Percentiles rank a stretch among this genome's conserved stretches.
These are phyloP conservation scores for Fusarium sp. DNA, from an alignment of 2,329 filamentous ascomycete genomes.

Conservation along the genomic window DNA sequence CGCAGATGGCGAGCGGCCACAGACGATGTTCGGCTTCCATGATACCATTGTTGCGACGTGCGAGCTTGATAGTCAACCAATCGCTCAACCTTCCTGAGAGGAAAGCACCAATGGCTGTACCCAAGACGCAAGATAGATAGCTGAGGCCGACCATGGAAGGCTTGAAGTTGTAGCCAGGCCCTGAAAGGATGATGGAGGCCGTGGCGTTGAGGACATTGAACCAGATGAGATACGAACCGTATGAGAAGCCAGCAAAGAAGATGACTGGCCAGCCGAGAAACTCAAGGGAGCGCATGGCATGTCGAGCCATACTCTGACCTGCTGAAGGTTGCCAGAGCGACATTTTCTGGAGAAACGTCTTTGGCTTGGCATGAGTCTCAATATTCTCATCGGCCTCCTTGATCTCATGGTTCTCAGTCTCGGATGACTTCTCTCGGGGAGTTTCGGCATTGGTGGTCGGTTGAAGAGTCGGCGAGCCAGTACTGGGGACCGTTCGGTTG, in stretches of 20 bases:
- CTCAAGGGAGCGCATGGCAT: conserved; percentile 52
- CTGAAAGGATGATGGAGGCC: conserved; percentile 54
- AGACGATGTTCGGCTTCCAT: conserved; percentile 56
- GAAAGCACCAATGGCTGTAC: conserved; percentile 46
- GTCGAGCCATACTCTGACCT: conserved; percentile 49
- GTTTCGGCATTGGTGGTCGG: not conserved
- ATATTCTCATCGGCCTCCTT: conserved; percentile 11
- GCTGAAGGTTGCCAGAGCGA: conserved; percentile 53
- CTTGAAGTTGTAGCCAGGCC: conserved; percentile 53
- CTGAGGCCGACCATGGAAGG: conserved; percentile 54
- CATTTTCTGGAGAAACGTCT: conserved; percentile 57
- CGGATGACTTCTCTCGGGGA: not conserved
- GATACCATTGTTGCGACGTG: conserved; percentile 55
- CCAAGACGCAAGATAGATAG: conserved; percentile 53
- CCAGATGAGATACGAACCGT: conserved; percentile 56
- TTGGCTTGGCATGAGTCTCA: conserved; percentile 31
- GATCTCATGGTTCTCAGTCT: conserved; percentile 10
- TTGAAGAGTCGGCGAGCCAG: not conserved
- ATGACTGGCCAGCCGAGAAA: conserved; percentile 56
- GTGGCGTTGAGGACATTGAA: conserved; percentile 59
- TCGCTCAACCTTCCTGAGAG: conserved; percentile 52
- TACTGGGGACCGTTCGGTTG: conserved; percentile 44
- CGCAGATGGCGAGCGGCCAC: conserved; percentile 52
- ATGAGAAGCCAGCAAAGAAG: conserved; percentile 56
- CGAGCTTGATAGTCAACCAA: conserved; percentile 52